phyloP scores from a whole-genome alignment of 2,329 filamentous ascomycete genomes.

The Fusarium napiforme region DNA sequence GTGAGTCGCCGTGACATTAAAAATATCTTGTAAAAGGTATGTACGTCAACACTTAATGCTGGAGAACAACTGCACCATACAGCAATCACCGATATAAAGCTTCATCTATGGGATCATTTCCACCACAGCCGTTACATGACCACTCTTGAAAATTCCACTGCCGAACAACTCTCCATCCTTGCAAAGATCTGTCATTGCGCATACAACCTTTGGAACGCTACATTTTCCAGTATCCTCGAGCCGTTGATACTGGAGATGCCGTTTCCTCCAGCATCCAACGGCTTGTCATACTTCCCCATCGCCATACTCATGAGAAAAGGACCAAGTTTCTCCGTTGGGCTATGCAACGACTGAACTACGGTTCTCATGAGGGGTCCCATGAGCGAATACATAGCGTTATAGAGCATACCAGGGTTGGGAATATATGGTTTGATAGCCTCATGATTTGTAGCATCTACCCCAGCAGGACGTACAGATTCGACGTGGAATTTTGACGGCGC shows the following conservation, averaged over 20 bases:
- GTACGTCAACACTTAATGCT: background rate
- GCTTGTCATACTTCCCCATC: constrained; percentile 27
- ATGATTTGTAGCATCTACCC: constrained; percentile 28
- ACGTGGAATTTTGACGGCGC: background rate
- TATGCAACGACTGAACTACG: constrained; percentile 1
- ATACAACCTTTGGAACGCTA: constrained; percentile 14
- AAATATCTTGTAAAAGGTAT: background rate
- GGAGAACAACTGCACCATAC: background rate
- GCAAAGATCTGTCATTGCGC: background rate
- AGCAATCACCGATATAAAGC: background rate
- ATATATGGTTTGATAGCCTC: constrained; percentile 22
- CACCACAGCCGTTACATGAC: too few relatives aligned
- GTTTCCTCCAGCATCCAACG: background rate
- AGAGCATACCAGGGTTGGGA: constrained; percentile 12
- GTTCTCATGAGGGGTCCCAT: constrained; percentile 8
- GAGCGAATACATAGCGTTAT: background rate
- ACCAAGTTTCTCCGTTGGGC: constrained; percentile 29
- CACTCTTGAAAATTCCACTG: background rate
- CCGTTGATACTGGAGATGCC: constrained; percentile 21
- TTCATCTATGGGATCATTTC: too few relatives aligned
- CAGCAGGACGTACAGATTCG: constrained; percentile 25
- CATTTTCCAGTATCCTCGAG: constrained; percentile 29
- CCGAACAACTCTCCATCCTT: too few relatives aligned
- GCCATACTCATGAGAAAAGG: constrained; percentile 26
- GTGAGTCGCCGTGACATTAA: background rate